Evolutionary conservation across 2,329 filamentous ascomycete genomes (phyloP), one percentile per base, ranked within the genome.

Genomic region (Drechmeria coniospora): DNA sequence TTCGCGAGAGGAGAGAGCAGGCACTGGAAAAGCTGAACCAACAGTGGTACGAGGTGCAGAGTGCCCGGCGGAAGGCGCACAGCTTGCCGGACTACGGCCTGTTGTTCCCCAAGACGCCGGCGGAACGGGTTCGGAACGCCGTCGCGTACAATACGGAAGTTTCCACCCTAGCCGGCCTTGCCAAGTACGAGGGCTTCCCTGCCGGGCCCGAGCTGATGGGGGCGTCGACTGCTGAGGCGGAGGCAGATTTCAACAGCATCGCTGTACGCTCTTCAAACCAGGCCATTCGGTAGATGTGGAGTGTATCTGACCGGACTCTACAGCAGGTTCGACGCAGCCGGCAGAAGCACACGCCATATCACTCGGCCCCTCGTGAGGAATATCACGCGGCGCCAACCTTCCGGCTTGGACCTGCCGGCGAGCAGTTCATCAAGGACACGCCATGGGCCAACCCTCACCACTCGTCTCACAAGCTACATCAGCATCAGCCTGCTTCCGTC

Each of bases 151-250:
- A 93, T 50, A 80, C 79, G 38, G 90, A 98, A 50, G 86, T 98
- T 4, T 92, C 86, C 0, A 73, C 94, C 16, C 59, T 98, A 32
- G 77, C 86, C 5, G 87, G 87, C 21, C 66, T 95, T 28, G 86
- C 87, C 20, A 95, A 94, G 55, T 86, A 94, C 49, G 76, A 92
- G 44, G 90, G 90, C 15, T 98, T 98, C 54, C 90, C 90, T 20
- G 86, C 87, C 18, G 90, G 86, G n/a, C 90, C 90, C 13, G 67
- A 80, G 19, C 77, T 98, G 54, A 64, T 64, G 32, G 68, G 79
- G 23, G 79, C 81, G 15, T 75, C 77, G 21, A 53, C 67, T 14
- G 61, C 68, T 8, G 83, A 94, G 45, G 56, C 90, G 25, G 82
- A 93, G 30, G 78, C 87, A 27, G 90, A 98, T 54, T 61, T 95